Base-by-base conservation (phyloP, 805 yeast genomes). In the Cyberlindnera misumaiensis region DNA sequence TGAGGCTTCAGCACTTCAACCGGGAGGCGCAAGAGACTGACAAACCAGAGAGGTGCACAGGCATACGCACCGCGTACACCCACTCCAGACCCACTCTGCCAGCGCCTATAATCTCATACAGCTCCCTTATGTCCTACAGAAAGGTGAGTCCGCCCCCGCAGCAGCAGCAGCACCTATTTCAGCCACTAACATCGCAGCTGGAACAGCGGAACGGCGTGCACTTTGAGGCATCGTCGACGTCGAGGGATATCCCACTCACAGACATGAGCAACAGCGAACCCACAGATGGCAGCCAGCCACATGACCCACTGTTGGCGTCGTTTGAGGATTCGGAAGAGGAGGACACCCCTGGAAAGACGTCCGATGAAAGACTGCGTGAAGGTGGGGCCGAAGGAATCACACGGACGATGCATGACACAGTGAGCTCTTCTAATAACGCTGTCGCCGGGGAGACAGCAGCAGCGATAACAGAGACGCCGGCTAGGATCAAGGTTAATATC, bases 311-410 rank as follows among this genome's bases (percentile, higher is more conserved):
- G 7, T 34, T 44, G 13, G 27, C 43, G 12, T 40, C 43, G 6
- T 44, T 42, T 22, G 43, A 42, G 10, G 44, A 39, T 20, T 20
- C 24, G 5, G 38, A 30, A 22, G 40, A 35, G 14, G 26, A 32
- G 3, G 32, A 15, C 5, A 41, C 35, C 14, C 36, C 28, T 15
- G 39, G 39, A 11, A 40, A 43, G 37, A 11, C 39, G 8, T 37
- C 41, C 5, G 46, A 43, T 15, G 46, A 43, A 13, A 29, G 46
- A 2, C 29, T 43, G 10, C 38, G 41, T 34, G 26, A 37, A 20
- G 34, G 34, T 9, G 38, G 33, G 11, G 38, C 20, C 20, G 41
- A 30, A 10, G 39, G 32, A 3, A 32, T 37, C 33, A 34, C 30
- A 14, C 31, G 43, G 34, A 37, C 25, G 29, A 33, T 43, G 17